Conservation (phyloP, 1,139 yeast genomes). For the Pichia sp. region DNA sequence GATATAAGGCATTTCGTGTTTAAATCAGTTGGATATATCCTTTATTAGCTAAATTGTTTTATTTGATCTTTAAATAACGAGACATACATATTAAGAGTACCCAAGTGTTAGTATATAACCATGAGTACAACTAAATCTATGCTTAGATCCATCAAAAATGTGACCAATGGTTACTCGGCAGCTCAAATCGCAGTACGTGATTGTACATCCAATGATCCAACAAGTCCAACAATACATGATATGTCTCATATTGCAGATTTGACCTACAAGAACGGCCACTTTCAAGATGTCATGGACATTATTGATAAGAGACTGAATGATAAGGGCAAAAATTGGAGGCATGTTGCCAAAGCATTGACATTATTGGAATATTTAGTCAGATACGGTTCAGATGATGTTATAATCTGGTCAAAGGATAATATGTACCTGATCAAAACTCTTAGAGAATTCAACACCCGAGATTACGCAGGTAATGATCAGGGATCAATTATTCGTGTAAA, state of each 20-base stretch:
- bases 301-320: slow-evolving; percentile 88
- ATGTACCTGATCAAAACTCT: slow-evolving; percentile 83
- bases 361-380: slow-evolving; percentile 84
- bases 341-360: slow-evolving; percentile 84
- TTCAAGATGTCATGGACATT: slow-evolving; percentile 93
- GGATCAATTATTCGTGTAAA: slow-evolving; percentile 87
- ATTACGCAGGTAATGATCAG: slow-evolving; percentile 75
- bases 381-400: slow-evolving; percentile 85
- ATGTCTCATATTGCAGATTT: slow-evolving; percentile 79
- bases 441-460: slow-evolving; percentile 82
- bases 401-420: slow-evolving; percentile 90
- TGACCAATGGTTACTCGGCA: slow-evolving; percentile 83
- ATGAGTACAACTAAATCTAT: slow-evolving; percentile 45
- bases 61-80: no score
- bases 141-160: slow-evolving; percentile 84
- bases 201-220: slow-evolving; percentile 86
- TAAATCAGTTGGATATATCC: no score
- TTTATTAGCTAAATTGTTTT: no score
- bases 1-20: no score
- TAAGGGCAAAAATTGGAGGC: slow-evolving; percentile 98
- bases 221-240: slow-evolving; percentile 74
- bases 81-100: no score
- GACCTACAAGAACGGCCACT: slow-evolving; percentile 70
- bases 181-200: slow-evolving; percentile 86
- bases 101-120: no score